These are phyloP conservation scores for Barnettozyma sucrosica DNA, from an alignment of 805 yeast species.

Conservation along the genomic window DNA sequence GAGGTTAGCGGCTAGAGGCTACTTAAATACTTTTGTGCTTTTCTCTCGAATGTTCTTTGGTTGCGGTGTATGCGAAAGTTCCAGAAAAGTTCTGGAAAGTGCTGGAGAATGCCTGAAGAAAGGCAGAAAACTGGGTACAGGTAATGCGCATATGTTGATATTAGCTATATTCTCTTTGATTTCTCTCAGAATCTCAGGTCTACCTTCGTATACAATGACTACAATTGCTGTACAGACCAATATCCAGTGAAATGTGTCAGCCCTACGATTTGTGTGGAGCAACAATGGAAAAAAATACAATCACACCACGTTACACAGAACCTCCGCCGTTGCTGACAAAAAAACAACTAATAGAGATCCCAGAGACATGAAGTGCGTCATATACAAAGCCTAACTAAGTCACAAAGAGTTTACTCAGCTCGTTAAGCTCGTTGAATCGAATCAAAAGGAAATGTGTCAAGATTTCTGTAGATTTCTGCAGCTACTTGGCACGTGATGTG, in stretches of 20 bases:
- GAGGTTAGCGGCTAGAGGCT: background rate
- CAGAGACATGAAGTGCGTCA: too few relatives aligned
- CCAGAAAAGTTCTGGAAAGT: slow-evolving; percentile 5
- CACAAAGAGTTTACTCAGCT: background rate
- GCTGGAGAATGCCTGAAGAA: slow-evolving; percentile 2
- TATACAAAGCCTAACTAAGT: background rate
- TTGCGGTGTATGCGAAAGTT: background rate
- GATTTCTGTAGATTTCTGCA: background rate
- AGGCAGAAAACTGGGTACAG: background rate
- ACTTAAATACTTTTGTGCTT: slow-evolving; percentile 5
- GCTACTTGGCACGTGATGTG: background rate
- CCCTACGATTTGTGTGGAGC: background rate
- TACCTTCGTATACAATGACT: background rate
- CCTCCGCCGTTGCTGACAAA: background rate
- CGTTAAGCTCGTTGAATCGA: too few relatives aligned
- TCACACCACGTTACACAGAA: background rate
- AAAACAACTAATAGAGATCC: too few relatives aligned
- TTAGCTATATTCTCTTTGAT: too few relatives aligned
- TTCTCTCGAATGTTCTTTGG: slow-evolving; percentile 9
- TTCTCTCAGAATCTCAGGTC: too few relatives aligned
- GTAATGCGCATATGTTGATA: too few relatives aligned
- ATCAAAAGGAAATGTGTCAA: background rate
- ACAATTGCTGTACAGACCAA: background rate
- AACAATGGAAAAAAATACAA: background rate
- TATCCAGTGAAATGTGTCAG: background rate